Evolutionary conservation across 257 asterid genomes (phyloP), one percentile per base, ranked within the genome.

Genomic region (Gynochthodes officinalis): DNA sequence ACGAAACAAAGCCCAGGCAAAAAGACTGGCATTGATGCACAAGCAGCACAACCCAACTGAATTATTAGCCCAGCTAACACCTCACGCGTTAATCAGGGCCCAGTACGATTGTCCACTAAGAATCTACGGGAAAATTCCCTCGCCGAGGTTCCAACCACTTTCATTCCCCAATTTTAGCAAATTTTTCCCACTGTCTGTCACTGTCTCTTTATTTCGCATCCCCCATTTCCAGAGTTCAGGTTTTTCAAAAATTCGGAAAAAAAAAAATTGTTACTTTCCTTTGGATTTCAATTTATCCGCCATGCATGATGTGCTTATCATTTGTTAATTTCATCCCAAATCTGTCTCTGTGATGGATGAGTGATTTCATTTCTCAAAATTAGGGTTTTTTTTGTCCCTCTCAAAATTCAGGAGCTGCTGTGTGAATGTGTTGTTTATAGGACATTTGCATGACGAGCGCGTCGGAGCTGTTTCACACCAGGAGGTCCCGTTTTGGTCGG

Each of bases 401-500:
- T 28, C 30, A 4, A 48, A 21, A 48, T 27, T 63, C 10, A 28
- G 30, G 67, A n/a, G n/a, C n/a, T n/a, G 30, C 27, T 5, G 48
- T n/a, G 71, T 66, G 63, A 67, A 66, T 28, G 43, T 65, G n/a
- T n/a, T n/a, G n/a, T 48, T 52, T 30, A 15, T 44, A 43, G 27
- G 32, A 44, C 37, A 53, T 35, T 80, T 87, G 95, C 74, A 93
- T 91, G 98, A 87, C 98, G 94, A 91, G 90, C 77, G 93, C 90
- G 42, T 85, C 94, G 81, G 96, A 85, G 86, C 81, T 93, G 61
- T 93, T 93, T 77, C 76, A 78, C 84, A 86, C 69, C 44, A 82
- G 97, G 83, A 83, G 97, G 80, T 81, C 87, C 53, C 97, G 97
- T 49, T 69, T 74, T 69, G 96, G 97, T 77, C 92, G 97, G 71